phyloP scores from a whole-genome alignment of 148 eudicot species.

The Tetragonia tetragonoides region DNA sequence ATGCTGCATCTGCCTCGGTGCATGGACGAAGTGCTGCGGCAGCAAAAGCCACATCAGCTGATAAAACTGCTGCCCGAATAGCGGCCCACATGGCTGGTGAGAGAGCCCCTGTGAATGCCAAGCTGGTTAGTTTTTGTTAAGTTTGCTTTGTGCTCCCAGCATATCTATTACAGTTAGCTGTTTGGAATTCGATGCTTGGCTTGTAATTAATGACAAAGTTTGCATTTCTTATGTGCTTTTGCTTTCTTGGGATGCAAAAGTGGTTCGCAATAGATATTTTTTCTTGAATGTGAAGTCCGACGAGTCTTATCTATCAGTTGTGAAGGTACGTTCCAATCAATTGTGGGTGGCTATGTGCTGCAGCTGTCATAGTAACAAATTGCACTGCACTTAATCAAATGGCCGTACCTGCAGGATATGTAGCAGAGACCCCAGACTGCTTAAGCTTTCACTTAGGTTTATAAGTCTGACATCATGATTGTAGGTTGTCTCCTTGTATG shows the following conservation, averaged over 20 bases:
- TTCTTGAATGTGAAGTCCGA: background rate
- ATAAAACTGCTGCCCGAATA: conserved; percentile 95
- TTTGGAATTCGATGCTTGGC: background rate
- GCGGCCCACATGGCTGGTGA: conserved; percentile 97
- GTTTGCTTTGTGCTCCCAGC: background rate
- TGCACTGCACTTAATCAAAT: too few relatives aligned
- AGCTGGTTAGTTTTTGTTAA: conserved; percentile 63
- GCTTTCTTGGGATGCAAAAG: background rate
- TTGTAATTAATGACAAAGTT: too few relatives aligned
- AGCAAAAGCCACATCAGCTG: conserved; percentile 74
- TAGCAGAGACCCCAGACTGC: too few relatives aligned
- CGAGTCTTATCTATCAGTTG: too few relatives aligned
- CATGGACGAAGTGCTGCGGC: conserved; percentile 98
- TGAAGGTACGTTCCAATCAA: too few relatives aligned
- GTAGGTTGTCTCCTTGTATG: too few relatives aligned
- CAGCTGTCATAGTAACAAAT: too few relatives aligned
- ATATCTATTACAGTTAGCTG: background rate
- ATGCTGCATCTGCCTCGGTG: conserved; percentile 98
- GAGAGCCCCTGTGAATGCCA: conserved; percentile 89
- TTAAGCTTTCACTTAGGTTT: too few relatives aligned
- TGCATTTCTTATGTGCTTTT: background rate
- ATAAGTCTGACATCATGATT: too few relatives aligned
- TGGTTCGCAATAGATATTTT: background rate
- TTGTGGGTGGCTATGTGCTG: too few relatives aligned
- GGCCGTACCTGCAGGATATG: too few relatives aligned